Percentiles rank a stretch among this genome's conserved stretches.
phyloP scores from a whole-genome alignment of 208 protist genomes.

The Acanthamoeba sp. region DNA sequence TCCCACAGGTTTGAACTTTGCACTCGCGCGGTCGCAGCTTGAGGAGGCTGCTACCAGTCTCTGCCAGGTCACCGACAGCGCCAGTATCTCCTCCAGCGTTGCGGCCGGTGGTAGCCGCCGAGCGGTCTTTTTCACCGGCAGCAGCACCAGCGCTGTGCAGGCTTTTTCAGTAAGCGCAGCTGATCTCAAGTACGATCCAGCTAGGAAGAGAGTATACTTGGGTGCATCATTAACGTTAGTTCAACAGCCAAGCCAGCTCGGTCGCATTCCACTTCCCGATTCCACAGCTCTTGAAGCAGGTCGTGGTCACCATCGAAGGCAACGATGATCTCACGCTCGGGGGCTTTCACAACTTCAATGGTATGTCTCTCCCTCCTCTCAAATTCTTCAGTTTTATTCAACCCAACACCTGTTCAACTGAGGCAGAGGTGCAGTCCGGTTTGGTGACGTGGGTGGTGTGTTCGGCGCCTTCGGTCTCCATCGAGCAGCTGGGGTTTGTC shows the following conservation, averaged over 20 bases:
- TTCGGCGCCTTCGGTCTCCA: background rate
- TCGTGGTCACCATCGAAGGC: background rate
- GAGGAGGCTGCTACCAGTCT: background rate
- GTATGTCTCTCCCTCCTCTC: background rate
- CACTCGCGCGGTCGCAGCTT: background rate
- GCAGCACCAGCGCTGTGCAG: background rate
- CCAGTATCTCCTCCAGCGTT: background rate
- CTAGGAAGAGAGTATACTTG: no score
- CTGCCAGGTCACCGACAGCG: background rate
- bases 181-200: background rate
- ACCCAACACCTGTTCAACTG: background rate
- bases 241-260: background rate
- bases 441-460: conserved; percentile 24
- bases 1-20: background rate
- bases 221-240: no score
- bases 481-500: background rate
- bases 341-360: conserved; percentile 18
- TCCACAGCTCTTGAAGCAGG: background rate
- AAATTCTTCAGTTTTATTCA: background rate
- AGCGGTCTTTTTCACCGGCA: background rate
- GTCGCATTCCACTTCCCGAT: background rate
- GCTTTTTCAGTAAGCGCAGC: background rate
- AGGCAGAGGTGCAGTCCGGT: background rate
- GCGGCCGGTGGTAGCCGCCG: no score
- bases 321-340: background rate